Evolutionary conservation across 2,329 filamentous ascomycete species (phyloP).

Genomic region (Colletotrichum spinosum): DNA sequence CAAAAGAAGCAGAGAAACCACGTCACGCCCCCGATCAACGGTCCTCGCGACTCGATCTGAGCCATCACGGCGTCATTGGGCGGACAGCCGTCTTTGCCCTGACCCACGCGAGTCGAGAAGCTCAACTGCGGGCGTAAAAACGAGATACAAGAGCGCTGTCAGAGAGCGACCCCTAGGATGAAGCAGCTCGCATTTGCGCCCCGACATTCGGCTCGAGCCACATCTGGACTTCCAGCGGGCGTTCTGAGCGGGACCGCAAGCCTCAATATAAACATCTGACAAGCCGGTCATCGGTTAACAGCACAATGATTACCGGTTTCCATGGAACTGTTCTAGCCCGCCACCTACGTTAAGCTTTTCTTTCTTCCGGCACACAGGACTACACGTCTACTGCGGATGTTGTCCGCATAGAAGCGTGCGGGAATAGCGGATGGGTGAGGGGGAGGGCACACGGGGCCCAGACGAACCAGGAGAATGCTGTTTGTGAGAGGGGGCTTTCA

Average conservation of each 20-base stretch:
- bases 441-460: background rate
- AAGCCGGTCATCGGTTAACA: too few relatives aligned
- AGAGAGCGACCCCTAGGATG: too few relatives aligned
- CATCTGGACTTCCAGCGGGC: too few relatives aligned
- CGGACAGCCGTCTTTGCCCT: background rate
- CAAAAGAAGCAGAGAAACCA: constrained; percentile 45
- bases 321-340: background rate
- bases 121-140: background rate
- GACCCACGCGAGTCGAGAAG: constrained; percentile 8
- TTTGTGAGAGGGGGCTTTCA: background rate
- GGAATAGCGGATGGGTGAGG: background rate
- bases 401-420: background rate
- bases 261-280: background rate
- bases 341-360: background rate
- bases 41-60: constrained; percentile 14
- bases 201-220: too few relatives aligned
- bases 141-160: too few relatives aligned
- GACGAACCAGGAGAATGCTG: constrained; percentile 5
- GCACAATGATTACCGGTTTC: too few relatives aligned
- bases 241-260: too few relatives aligned
- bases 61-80: constrained; percentile 12
- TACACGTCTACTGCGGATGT: background rate
- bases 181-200: too few relatives aligned
- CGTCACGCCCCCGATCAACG: constrained; percentile 38
- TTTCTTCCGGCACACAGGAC: constrained; percentile 5